Evolutionary conservation across 1,139 yeast genomes (phyloP).

Genomic region (Diutina neorugosa): DNA sequence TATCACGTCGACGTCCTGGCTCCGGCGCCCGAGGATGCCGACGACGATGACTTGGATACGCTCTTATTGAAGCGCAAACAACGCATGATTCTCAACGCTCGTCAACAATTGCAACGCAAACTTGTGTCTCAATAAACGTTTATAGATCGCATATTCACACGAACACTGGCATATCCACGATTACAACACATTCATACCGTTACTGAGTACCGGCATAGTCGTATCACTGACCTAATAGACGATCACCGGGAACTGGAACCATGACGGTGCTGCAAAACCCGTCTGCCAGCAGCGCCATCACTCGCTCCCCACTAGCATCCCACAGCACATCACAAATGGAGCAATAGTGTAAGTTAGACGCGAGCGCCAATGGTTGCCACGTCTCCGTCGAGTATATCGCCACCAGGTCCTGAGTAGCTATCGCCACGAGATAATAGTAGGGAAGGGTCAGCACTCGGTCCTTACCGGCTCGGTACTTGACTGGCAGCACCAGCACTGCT

Average conservation of each 20-base stretch:
- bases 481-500: constrained; percentile 68
- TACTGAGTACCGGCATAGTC: too few species aligned
- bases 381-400: constrained; percentile 70
- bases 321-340: constrained; percentile 81
- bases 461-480: constrained; percentile 30
- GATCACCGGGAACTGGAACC: background rate
- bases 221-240: too few species aligned
- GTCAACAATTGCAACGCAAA: background rate
- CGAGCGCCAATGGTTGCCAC: constrained; percentile 56
- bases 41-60: background rate
- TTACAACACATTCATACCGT: too few species aligned
- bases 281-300: constrained; percentile 81
- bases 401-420: constrained; percentile 87
- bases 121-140: background rate
- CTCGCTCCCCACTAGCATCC: constrained; percentile 63
- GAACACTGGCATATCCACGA: too few species aligned
- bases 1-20: constrained; percentile 16
- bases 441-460: constrained; percentile 36
- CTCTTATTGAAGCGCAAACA: constrained; percentile 3
- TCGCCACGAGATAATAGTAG: constrained; percentile 78
- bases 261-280: constrained; percentile 51
- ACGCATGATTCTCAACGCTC: background rate
- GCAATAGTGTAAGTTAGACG: constrained; percentile 75
- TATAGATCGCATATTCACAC: too few species aligned
- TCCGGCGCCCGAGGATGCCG: background rate